Conservation (phyloP, 148 eudicot genomes). For the Euryodendron excelsum region DNA sequence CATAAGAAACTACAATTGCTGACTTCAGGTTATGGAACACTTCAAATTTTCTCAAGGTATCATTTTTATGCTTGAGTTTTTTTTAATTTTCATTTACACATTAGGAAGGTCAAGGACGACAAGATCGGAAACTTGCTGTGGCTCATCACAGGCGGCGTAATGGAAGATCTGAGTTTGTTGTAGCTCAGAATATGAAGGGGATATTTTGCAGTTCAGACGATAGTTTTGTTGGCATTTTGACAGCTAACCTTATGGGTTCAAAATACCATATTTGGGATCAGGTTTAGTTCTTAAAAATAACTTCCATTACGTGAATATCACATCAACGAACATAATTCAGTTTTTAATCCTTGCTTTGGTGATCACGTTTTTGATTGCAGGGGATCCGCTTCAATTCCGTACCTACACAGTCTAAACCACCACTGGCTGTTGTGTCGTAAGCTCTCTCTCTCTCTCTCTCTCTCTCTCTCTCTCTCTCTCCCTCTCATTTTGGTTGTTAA, state of each 20-base stretch:
- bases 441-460: no score
- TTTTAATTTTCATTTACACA: not conserved
- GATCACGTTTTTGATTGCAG: conserved; percentile 35
- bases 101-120: conserved; percentile 88
- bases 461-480: not conserved
- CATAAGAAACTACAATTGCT: not conserved
- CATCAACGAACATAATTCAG: not conserved
- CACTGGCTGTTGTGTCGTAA: conserved; percentile 75
- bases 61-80: not conserved
- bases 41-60: not conserved
- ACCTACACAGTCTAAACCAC: conserved; percentile 44
- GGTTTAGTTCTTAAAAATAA: conserved; percentile 41
- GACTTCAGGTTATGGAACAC: not conserved
- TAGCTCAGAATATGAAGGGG: conserved; percentile 66
- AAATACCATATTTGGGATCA: conserved; percentile 78
- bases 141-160: conserved; percentile 62
- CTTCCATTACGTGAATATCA: not conserved
- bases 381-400: conserved; percentile 33
- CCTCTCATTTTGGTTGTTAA: not conserved
- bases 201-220: conserved; percentile 51
- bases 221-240: conserved; percentile 60
- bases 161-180: conserved; percentile 66
- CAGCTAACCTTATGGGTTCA: conserved; percentile 82
- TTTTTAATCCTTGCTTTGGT: conserved; percentile 11
- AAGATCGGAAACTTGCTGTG: conserved; percentile 75